phyloP scores from a whole-genome alignment of 805 yeast species.

The Saturnispora gosingensis region DNA sequence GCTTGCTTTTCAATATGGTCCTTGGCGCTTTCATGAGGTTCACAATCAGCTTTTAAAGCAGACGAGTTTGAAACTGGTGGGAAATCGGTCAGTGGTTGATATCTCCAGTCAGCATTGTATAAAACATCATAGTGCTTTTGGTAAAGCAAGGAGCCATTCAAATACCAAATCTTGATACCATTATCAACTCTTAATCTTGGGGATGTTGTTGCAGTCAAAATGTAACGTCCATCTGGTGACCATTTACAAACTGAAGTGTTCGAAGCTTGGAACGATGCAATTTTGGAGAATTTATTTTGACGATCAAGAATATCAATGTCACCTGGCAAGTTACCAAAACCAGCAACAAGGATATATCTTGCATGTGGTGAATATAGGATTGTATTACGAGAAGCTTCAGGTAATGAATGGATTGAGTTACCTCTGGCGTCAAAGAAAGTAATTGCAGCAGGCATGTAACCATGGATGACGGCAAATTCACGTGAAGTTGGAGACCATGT shows the following conservation, averaged over 20 bases:
- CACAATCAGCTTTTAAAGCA: slow-evolving; percentile 36
- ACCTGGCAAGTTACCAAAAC: slow-evolving; percentile 97
- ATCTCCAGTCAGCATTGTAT: slow-evolving; percentile 77
- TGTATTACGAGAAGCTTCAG: slow-evolving; percentile 84
- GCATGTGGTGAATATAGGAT: slow-evolving; percentile 92
- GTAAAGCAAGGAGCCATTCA: slow-evolving; percentile 71
- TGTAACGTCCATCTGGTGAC: slow-evolving; percentile 94
- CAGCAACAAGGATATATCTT: slow-evolving; percentile 83
- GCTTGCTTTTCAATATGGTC: slow-evolving; percentile 41
- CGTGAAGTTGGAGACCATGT: slow-evolving; percentile 95
- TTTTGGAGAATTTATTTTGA: slow-evolving; percentile 69
- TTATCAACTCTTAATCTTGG: slow-evolving; percentile 97
- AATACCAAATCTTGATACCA: slow-evolving; percentile 91
- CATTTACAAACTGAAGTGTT: slow-evolving; percentile 96
- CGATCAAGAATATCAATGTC: slow-evolving; percentile 92
- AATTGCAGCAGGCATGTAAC: slow-evolving; percentile 95
- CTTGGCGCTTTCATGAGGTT: slow-evolving; percentile 66
- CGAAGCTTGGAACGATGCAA: slow-evolving; percentile 78
- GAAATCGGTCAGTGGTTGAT: slow-evolving; percentile 44
- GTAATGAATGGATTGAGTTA: slow-evolving; percentile 70
- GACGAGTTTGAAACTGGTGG: slow-evolving; percentile 41
- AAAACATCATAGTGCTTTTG: slow-evolving; percentile 76
- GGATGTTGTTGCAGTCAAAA: slow-evolving; percentile 92
- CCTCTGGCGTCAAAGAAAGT: slow-evolving; percentile 94
- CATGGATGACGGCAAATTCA: slow-evolving; percentile 95